Evolutionary conservation across 2,329 filamentous ascomycete genomes (phyloP).

Genomic region (Arthrobotrys conoides): DNA sequence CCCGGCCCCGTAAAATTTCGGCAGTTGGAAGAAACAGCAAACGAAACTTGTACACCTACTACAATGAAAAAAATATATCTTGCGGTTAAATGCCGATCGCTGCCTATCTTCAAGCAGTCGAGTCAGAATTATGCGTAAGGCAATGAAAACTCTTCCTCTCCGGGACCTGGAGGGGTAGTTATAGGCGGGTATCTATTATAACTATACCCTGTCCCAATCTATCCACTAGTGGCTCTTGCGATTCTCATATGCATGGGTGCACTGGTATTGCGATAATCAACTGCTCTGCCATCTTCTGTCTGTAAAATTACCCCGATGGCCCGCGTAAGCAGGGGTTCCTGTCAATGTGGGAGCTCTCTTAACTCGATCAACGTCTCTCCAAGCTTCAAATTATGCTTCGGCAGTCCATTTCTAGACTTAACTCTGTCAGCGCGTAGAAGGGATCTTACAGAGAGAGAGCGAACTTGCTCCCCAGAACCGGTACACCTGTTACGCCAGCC

Average conservation of each 20-base stretch:
- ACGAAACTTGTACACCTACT: too few relatives aligned
- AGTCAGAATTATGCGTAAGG: too few relatives aligned
- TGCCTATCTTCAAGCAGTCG: too few relatives aligned
- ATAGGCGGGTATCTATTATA: too few relatives aligned
- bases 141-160: too few relatives aligned
- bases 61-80: too few relatives aligned
- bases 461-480: constrained; percentile 7
- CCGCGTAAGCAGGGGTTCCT: constrained; percentile 10
- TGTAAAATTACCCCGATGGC: constrained; percentile 14
- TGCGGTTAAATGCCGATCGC: too few relatives aligned
- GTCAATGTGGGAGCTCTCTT: constrained; percentile 23
- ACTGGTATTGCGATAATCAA: constrained; percentile 11
- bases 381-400: constrained; percentile 22
- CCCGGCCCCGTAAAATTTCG: too few relatives aligned
- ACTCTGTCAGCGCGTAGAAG: constrained; percentile 12
- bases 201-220: constrained; percentile 16
- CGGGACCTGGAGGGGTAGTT: too few relatives aligned
- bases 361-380: constrained; percentile 32
- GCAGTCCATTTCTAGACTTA: constrained; percentile 16
- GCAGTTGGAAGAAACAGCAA: too few relatives aligned
- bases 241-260: too few relatives aligned
- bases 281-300: constrained; percentile 9
- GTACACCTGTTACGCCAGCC: constrained; percentile 1
- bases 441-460: constrained; percentile 24
- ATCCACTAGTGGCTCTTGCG: too few relatives aligned